phyloP scores from a whole-genome alignment of 2,329 filamentous ascomycete species.

The Trichoderma citrinoviride region DNA sequence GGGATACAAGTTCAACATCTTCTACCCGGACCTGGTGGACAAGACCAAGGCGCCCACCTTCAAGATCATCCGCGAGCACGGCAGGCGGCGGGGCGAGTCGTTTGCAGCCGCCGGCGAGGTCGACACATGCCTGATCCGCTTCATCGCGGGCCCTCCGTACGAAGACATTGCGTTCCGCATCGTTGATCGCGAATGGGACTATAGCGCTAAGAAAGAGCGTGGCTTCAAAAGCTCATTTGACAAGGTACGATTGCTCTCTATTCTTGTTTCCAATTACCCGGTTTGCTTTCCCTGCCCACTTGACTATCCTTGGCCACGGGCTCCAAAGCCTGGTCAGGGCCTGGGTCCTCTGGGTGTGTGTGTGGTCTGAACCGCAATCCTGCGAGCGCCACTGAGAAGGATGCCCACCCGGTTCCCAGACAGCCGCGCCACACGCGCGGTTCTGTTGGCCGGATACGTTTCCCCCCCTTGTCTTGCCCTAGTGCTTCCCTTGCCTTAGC shows the following conservation, averaged over 20 bases:
- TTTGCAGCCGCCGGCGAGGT: conserved; percentile 92
- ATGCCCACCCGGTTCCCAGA: background rate
- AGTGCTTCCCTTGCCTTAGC: background rate
- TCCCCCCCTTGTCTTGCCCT: background rate
- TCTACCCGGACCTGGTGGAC: conserved; percentile 96
- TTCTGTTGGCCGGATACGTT: conserved; percentile 2
- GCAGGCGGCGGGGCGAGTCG: conserved; percentile 83
- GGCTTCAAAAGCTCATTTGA: conserved; percentile 97
- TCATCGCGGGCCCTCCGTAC: conserved; percentile 92
- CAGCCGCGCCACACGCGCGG: conserved; percentile 21
- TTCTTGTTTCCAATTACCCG: conserved; percentile 18
- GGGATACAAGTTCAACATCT: conserved; percentile 99
- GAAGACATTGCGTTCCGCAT: conserved; percentile 97
- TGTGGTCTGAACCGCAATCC: conserved; percentile 15
- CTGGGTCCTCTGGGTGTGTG: background rate
- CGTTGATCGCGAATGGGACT: conserved; percentile 98
- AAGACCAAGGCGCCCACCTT: conserved; percentile 93
- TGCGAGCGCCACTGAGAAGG: background rate
- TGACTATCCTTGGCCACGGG: background rate
- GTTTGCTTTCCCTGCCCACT: conserved; percentile 20
- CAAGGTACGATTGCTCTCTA: conserved; percentile 63
- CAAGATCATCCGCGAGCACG: conserved; percentile 90
- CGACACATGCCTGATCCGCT: conserved; percentile 94
- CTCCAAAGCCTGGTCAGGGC: background rate
- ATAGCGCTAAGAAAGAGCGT: conserved; percentile 89